These are phyloP conservation scores for Phialemoniopsis sp. DNA, from an alignment of 2,329 filamentous ascomycete species.

Conservation along the genomic window DNA sequence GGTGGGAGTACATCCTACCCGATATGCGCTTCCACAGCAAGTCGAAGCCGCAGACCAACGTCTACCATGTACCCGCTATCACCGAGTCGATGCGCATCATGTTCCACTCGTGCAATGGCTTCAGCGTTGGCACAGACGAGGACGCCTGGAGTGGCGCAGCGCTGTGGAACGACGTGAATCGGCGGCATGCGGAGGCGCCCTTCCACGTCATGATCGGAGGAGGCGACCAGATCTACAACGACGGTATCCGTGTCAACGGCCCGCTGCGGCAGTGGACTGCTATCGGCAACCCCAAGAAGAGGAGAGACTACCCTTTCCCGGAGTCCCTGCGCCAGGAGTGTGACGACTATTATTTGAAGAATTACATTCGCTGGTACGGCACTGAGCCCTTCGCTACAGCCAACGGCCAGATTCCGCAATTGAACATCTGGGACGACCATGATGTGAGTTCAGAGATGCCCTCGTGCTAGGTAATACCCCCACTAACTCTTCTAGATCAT, in stretches of 20 bases:
- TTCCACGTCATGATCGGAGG: slow-evolving; percentile 97
- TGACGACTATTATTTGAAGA: slow-evolving; percentile 86
- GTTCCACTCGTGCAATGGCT: slow-evolving; percentile 98
- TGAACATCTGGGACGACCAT: slow-evolving; percentile 98
- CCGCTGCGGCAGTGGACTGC: slow-evolving; percentile 79
- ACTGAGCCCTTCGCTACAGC: slow-evolving; percentile 80
- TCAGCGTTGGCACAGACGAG: slow-evolving; percentile 82
- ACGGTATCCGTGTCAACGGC: slow-evolving; percentile 80
- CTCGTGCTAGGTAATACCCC: neutral
- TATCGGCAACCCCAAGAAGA: slow-evolving; percentile 78
- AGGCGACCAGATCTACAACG: slow-evolving; percentile 96
- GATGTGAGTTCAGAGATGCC: slow-evolving; percentile 48
- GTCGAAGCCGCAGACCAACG: slow-evolving; percentile 55
- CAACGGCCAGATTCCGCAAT: slow-evolving; percentile 87
- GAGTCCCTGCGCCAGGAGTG: slow-evolving; percentile 76
- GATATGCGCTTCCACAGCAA: slow-evolving; percentile 57
- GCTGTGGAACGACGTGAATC: slow-evolving; percentile 89
- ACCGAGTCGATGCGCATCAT: slow-evolving; percentile 94
- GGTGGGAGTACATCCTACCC: slow-evolving; percentile 75
- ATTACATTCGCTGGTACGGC: slow-evolving; percentile 71
- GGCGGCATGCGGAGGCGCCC: slow-evolving; percentile 72
- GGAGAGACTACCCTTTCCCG: slow-evolving; percentile 74
- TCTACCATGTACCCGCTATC: slow-evolving; percentile 79
- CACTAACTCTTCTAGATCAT: slow-evolving; percentile 56
- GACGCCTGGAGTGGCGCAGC: slow-evolving; percentile 86